phyloP scores from a whole-genome alignment of 306 rosid genomes.

The Ammopiptanthus mongolicus region DNA sequence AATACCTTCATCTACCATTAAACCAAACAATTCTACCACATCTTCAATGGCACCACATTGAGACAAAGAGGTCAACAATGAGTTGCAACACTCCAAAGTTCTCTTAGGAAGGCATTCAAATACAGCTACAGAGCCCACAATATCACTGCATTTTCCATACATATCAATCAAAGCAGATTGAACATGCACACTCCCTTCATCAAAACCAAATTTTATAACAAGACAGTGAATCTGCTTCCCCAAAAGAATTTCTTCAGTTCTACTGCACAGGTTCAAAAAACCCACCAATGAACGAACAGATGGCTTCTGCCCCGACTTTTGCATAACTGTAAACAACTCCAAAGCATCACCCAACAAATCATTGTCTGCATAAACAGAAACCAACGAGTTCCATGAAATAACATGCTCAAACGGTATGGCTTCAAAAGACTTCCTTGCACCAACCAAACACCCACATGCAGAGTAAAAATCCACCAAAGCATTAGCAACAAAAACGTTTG shows the following conservation, averaged over 20 bases:
- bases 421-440: conserved; percentile 55
- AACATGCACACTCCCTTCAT: conserved; percentile 45
- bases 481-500: conserved; percentile 63
- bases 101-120: conserved; percentile 44
- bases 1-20: conserved; percentile 67
- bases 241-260: conserved; percentile 34
- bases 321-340: conserved; percentile 52
- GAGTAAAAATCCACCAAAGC: conserved; percentile 87
- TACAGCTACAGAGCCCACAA: conserved; percentile 57
- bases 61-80: conserved; percentile 79
- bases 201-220: conserved; percentile 56
- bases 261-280: conserved; percentile 60
- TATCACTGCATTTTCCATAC: conserved; percentile 76
- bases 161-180: conserved; percentile 78
- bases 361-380: conserved; percentile 46
- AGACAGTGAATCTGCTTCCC: conserved; percentile 71
- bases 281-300: conserved; percentile 60
- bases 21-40: conserved; percentile 74
- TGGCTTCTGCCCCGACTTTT: conserved; percentile 57
- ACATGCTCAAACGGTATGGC: conserved; percentile 49
- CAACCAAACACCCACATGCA: conserved; percentile 51
- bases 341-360: conserved; percentile 40
- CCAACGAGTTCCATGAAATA: conserved; percentile 90
- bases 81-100: conserved; percentile 66
- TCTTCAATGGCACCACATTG: conserved; percentile 53